Evolutionary conservation across 768 basidiomycete species (phyloP), one percentile per base, ranked within the genome.

Genomic region (Rhizopogon vesiculosus): DNA sequence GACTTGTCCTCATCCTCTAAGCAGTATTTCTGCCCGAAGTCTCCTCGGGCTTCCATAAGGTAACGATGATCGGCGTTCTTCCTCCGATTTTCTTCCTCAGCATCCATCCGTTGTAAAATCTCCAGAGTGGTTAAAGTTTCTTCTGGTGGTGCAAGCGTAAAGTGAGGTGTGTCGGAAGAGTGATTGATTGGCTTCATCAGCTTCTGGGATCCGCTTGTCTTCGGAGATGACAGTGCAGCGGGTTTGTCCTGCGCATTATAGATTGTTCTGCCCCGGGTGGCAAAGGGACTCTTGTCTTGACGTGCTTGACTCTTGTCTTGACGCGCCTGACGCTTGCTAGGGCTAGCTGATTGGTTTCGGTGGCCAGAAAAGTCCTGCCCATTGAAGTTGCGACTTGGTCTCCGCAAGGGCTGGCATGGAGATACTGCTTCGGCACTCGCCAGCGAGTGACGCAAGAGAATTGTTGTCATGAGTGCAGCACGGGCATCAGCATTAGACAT

Each of bases 401-500:
- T 38, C 33, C 39, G 60, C 28, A 49, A 38, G 3, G 54, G 39
- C 7, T 52, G 48, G n/a, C 55, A 29, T n/a, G 50, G 18, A 10
- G 44, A 39, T 43, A n/a, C 54, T 10, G 38, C 18, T 22, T 9
- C 41, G 5, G 35, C 25, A 35, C 63, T 62, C 58, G 63, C 58
- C 63, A 42, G 66, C 60, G 55, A 56, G 52, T 55, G 59, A 13
- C 60, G 72, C 13, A 67, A 65, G 40, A 65, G 45, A 45, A 69
- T 67, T n/a, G 59, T 59, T 45, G 61, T 60, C 60, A 66, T 63
- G 39, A 73, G 54, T 28, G 74, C 72, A 45, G 65, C 59, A 38
- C 69, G 66, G 16, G 72, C 72, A 56, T 73, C 74, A 35, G 72
- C 66, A 50, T 55, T 55, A 44, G 59, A 53, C 64, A 64, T 62